Evolutionary conservation across 192 early-diverging fungal genomes (phyloP).

Genomic region (Dissophora globulifera): DNA sequence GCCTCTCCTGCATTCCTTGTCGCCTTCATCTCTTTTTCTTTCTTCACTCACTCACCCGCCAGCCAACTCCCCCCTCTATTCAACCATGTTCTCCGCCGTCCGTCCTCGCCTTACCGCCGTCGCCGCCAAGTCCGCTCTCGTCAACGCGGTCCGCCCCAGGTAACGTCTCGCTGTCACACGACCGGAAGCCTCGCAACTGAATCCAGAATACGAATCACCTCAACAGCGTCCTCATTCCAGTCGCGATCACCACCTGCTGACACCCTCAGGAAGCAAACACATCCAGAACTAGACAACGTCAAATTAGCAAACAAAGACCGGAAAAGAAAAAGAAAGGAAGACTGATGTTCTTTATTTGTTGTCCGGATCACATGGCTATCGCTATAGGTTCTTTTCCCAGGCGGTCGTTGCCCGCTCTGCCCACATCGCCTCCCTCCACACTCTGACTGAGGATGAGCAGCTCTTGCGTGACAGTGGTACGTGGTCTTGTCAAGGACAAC

Average conservation of each 20-base stretch:
- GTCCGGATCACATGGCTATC: too few species aligned
- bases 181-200: too few species aligned
- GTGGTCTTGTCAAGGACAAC: neutral
- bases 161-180: conserved; percentile 17
- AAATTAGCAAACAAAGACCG: too few species aligned
- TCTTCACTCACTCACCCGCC: conserved; percentile 2
- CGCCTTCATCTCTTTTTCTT: neutral
- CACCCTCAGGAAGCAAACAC: too few species aligned
- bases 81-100: conserved; percentile 45
- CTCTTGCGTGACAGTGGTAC: conserved; percentile 84
- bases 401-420: conserved; percentile 55
- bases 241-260: neutral
- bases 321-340: too few species aligned
- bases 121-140: conserved; percentile 37
- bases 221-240: neutral
- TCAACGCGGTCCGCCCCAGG: conserved; percentile 45
- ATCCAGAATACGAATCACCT: neutral
- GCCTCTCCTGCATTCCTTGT: too few species aligned
- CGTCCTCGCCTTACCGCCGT: conserved; percentile 39
- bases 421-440: conserved; percentile 75
- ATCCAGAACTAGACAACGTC: too few species aligned
- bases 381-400: conserved; percentile 61
- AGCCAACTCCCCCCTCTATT: neutral
- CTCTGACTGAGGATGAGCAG: conserved; percentile 89
- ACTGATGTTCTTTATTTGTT: too few species aligned